phyloP scores from a whole-genome alignment of 805 yeast genomes.

The Millerago galiae region DNA sequence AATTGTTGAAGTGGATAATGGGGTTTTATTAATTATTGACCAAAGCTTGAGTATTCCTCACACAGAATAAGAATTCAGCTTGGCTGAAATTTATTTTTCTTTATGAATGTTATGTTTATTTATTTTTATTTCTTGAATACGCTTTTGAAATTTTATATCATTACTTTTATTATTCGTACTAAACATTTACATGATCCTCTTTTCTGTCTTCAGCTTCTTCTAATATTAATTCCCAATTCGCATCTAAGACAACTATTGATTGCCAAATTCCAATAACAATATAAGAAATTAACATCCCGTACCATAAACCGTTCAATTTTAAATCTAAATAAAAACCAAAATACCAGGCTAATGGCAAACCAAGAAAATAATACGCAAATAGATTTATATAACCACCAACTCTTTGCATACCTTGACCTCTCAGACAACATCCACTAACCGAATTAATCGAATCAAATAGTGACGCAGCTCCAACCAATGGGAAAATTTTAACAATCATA shows the following conservation, averaged over 20 bases:
- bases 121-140: background rate
- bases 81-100: background rate
- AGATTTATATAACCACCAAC: conserved; percentile 70
- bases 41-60: conserved; percentile 17
- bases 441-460: conserved; percentile 67
- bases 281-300: conserved; percentile 62
- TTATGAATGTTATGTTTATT: background rate
- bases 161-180: background rate
- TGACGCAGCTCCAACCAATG: conserved; percentile 62
- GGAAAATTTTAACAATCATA: conserved; percentile 47
- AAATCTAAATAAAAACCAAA: conserved; percentile 47
- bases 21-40: conserved; percentile 38
- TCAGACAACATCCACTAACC: conserved; percentile 68
- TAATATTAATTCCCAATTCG: conserved; percentile 48
- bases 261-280: conserved; percentile 44
- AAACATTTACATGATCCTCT: conserved; percentile 14
- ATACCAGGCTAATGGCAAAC: conserved; percentile 57
- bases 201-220: conserved; percentile 36
- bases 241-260: conserved; percentile 36
- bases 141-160: background rate
- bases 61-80: background rate
- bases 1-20: conserved; percentile 36
- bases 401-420: conserved; percentile 83
- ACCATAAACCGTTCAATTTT: conserved; percentile 67
- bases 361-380: conserved; percentile 62